phyloP scores from a whole-genome alignment of 305 asterid genomes.

The Fraxinus floribunda region DNA sequence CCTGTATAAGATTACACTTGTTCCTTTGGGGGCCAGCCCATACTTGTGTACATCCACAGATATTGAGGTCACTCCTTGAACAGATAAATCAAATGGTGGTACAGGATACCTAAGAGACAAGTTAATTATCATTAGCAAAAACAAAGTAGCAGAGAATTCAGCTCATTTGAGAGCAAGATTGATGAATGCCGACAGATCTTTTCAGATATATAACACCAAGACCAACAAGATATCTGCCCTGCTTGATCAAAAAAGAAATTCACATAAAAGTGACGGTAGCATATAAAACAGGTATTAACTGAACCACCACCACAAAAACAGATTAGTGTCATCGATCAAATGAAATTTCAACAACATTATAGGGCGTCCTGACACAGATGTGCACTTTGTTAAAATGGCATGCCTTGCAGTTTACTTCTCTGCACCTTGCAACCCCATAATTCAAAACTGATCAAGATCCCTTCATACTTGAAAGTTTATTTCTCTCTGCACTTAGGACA shows the following conservation, averaged over 20 bases:
- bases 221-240: constrained; percentile 1
- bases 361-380: neutral
- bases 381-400: neutral
- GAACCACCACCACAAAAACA: neutral
- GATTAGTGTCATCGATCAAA: neutral
- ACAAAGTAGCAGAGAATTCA: neutral
- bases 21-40: constrained; percentile 99
- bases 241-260: constrained; percentile 9
- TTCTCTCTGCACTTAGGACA: neutral
- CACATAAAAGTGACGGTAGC: neutral
- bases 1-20: constrained; percentile 86
- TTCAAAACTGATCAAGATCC: neutral
- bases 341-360: neutral
- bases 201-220: constrained; percentile 8
- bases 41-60: constrained; percentile 97
- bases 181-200: neutral
- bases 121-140: constrained; percentile 19
- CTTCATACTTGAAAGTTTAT: neutral
- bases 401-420: neutral
- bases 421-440: neutral
- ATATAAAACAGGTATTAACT: constrained; percentile 16
- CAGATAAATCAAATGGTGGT: constrained; percentile 91
- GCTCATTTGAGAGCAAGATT: neutral
- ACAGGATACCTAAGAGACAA: constrained; percentile 69
- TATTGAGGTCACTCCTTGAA: constrained; percentile 88